phyloP scores from a whole-genome alignment of 78 protist species.

The Trichosphaerium sp. region DNA sequence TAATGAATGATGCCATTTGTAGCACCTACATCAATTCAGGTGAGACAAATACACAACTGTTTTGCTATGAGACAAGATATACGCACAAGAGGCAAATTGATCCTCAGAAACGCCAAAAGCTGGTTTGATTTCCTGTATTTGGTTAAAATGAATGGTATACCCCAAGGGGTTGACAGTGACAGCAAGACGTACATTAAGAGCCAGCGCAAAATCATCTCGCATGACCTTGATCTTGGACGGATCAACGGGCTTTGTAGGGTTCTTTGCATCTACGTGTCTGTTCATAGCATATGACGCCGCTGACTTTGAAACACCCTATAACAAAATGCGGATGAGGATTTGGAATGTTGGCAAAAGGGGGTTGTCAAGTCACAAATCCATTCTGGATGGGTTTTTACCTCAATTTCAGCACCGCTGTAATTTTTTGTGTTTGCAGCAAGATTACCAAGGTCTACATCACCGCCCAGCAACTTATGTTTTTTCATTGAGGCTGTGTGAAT shows the following conservation, averaged over 20 bases:
- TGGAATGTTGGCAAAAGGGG: background rate
- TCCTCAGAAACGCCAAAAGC: conserved; percentile 83
- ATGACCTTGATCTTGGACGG: conserved; percentile 15
- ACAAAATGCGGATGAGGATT: conserved; percentile 39
- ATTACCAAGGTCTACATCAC: conserved; percentile 64
- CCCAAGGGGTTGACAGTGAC: too few relatives aligned
- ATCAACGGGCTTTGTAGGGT: conserved; percentile 25
- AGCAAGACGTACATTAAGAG: too few relatives aligned
- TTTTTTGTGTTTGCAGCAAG: conserved; percentile 86
- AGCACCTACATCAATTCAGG: conserved; percentile 63
- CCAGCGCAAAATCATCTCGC: conserved; percentile 71
- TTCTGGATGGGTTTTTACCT: conserved; percentile 2
- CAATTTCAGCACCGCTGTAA: conserved; percentile 90
- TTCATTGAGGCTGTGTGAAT: conserved; percentile 84
- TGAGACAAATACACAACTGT: too few relatives aligned
- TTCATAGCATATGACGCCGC: conserved; percentile 79
- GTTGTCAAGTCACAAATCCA: conserved; percentile 3
- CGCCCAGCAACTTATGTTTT: conserved; percentile 35
- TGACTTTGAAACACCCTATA: conserved; percentile 77
- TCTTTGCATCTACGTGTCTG: conserved; percentile 57
- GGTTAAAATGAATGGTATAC: too few relatives aligned
- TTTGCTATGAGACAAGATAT: too few relatives aligned
- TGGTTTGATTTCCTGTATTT: conserved; percentile 89
- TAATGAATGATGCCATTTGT: conserved; percentile 66
- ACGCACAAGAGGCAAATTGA: background rate